Evolutionary conservation across 2,329 filamentous ascomycete species (phyloP).

Genomic region (Phyllosticta citriasiana): DNA sequence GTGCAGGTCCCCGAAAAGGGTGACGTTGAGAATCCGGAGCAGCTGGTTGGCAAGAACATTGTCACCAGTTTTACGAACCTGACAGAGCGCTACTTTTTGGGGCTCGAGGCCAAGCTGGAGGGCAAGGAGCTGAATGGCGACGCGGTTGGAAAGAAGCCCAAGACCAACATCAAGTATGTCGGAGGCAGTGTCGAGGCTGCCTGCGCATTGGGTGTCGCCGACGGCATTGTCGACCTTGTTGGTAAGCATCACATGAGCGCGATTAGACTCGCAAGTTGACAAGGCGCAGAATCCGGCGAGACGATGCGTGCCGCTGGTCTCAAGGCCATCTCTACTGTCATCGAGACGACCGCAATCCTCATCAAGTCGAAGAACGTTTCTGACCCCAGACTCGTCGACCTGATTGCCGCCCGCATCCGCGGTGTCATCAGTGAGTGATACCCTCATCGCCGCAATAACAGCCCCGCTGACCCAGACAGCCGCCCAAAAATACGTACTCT

Average conservation of each 20-base stretch:
- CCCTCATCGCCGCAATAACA: conserved; percentile 10
- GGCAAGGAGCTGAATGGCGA: conserved; percentile 30
- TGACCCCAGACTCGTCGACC: conserved; percentile 67
- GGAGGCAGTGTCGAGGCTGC: conserved; percentile 96
- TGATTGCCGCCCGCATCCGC: conserved; percentile 77
- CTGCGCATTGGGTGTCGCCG: conserved; percentile 87
- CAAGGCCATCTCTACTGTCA: conserved; percentile 86
- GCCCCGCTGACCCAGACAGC: conserved; percentile 34
- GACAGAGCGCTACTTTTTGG: conserved; percentile 71
- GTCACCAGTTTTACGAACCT: conserved; percentile 91
- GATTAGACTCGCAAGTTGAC: background rate
- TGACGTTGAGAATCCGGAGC: conserved; percentile 53
- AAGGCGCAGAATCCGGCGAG: conserved; percentile 78
- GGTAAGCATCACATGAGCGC: conserved; percentile 47
- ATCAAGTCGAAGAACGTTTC: conserved; percentile 82
- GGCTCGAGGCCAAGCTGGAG: conserved; percentile 50
- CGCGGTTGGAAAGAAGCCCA: conserved; percentile 38
- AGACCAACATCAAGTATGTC: conserved; percentile 85
- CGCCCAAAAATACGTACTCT: conserved; percentile 86
- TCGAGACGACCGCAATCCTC: conserved; percentile 77
- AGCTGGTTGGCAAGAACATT: conserved; percentile 85
- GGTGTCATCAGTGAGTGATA: conserved; percentile 72
- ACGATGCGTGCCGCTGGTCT: conserved; percentile 95
- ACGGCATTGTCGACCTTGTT: conserved; percentile 95
- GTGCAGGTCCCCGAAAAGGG: conserved; percentile 94